phyloP scores from a whole-genome alignment of 2,329 filamentous ascomycete species.

The Penicillium verrucosum region DNA sequence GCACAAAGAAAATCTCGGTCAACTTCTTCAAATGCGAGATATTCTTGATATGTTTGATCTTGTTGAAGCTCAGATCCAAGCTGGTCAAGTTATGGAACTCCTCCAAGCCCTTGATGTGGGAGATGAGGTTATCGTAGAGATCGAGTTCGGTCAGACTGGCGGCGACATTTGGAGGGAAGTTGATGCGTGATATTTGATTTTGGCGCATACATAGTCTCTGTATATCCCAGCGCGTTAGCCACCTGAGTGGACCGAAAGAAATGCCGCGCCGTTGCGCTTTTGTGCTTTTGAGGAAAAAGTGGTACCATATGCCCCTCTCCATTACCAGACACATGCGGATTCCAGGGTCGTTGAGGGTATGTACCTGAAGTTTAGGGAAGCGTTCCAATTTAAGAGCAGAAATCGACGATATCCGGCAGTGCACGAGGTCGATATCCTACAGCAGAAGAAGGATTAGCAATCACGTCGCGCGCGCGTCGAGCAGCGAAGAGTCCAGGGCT shows the following conservation, averaged over 20 bases:
- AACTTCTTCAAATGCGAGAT: conserved; percentile 73
- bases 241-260: not conserved
- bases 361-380: conserved; percentile 68
- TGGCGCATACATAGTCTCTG: conserved; percentile 83
- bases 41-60: conserved; percentile 97
- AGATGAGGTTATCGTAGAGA: conserved; percentile 93
- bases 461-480: not conserved
- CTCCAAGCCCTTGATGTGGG: conserved; percentile 80
- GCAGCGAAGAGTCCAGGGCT: not conserved
- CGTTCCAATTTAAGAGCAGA: conserved; percentile 74
- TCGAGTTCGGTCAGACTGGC: conserved; percentile 77
- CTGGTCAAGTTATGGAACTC: conserved; percentile 69
- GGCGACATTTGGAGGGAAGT: conserved; percentile 66
- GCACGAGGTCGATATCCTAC: conserved; percentile 84
- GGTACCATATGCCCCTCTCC: not conserved
- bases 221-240: not conserved
- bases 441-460: conserved; percentile 14
- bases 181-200: conserved; percentile 79
- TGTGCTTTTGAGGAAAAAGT: not conserved
- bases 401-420: conserved; percentile 78
- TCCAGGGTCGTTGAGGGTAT: not conserved
- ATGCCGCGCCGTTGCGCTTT: not conserved
- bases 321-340: not conserved
- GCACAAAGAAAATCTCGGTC: conserved; percentile 83
- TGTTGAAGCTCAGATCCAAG: conserved; percentile 96